Percentiles rank a stretch among this genome's conserved stretches.
These are phyloP conservation scores for Termitomyces sp. DNA, from an alignment of 768 basidiomycete species.

Conservation along the genomic window DNA sequence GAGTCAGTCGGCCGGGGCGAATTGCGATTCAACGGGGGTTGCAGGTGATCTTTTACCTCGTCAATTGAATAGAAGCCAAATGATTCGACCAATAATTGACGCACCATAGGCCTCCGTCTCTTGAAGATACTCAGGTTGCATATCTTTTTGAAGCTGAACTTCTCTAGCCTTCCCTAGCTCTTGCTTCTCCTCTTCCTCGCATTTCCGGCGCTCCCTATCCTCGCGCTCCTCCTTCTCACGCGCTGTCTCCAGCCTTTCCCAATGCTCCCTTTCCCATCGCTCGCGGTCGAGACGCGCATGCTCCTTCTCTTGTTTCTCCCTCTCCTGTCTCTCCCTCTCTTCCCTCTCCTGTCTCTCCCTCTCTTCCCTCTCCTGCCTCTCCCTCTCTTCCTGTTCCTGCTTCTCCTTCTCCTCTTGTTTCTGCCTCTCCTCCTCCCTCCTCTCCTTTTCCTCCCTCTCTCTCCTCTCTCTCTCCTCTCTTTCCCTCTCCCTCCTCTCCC, in stretches of 20 bases:
- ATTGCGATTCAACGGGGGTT: not conserved
- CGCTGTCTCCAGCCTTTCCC: not conserved
- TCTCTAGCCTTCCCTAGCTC: not conserved
- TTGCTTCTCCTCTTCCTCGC: not conserved
- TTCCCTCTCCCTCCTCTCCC: not conserved
- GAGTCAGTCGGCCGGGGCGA: not conserved
- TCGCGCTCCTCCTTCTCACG: not conserved
- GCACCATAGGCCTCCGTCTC: not conserved
- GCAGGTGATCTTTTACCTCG: not conserved
- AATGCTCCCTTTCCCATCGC: not conserved
- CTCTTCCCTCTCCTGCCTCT: not conserved
- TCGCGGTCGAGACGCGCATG: constrained; percentile 1
- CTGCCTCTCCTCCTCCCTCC: not conserved
- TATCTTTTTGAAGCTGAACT: not conserved
- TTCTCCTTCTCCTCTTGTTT: not conserved
- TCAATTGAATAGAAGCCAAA: not conserved
- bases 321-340: not conserved
- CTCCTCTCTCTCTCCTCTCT: too few relatives aligned
- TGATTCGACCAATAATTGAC: not conserved
- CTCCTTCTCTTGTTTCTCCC: constrained; percentile 2
- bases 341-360: not conserved
- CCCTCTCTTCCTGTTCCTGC: not conserved
- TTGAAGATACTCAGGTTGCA: not conserved
- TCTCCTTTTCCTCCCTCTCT: too few relatives aligned
- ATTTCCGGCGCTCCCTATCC: not conserved